Evolutionary conservation across 1,284 basidiomycete species (phyloP).

Genomic region (Apiotrichum sp.): DNA sequence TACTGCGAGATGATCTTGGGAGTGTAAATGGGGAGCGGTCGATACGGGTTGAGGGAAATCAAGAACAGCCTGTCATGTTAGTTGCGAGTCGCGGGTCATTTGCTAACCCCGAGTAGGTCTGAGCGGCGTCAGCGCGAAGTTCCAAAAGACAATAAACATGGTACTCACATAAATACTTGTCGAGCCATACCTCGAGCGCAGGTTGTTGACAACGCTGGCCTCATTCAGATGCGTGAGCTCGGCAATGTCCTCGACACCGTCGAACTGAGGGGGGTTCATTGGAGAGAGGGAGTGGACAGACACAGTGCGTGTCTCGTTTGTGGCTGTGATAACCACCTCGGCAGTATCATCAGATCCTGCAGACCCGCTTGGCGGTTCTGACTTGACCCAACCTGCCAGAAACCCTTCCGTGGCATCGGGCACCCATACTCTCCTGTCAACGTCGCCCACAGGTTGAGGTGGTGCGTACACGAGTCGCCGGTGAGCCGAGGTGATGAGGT

Average conservation of each 20-base stretch:
- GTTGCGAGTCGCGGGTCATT: not conserved
- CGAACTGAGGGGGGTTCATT: conserved; percentile 99
- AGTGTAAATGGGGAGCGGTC: conserved; percentile 85
- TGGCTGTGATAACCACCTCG: conserved; percentile 41
- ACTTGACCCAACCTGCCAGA: conserved; percentile 45
- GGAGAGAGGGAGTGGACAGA: conserved; percentile 75
- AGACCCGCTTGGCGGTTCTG: conserved; percentile 25
- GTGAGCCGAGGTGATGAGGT: conserved; percentile 10
- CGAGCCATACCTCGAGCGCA: conserved; percentile 82
- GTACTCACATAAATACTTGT: conserved; percentile 87
- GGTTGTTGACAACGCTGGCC: conserved; percentile 96
- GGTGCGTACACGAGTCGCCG: conserved; percentile 3
- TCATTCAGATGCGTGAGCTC: conserved; percentile 98
- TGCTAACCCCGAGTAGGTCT: conserved; percentile 46
- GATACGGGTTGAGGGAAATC: conserved; percentile 98
- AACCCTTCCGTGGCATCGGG: conserved; percentile 42
- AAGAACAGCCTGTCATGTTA: conserved; percentile 56
- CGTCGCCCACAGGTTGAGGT: conserved; percentile 2
- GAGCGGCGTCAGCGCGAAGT: conserved; percentile 1
- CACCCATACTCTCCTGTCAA: conserved; percentile 43
- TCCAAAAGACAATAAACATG: too few relatives aligned
- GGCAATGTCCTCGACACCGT: conserved; percentile 95
- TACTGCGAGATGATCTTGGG: conserved; percentile 89
- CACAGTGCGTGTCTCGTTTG: conserved; percentile 53
- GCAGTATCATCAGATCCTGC: conserved; percentile 27